These are phyloP conservation scores for Alternaria solani DNA, from an alignment of 2,329 filamentous ascomycete species.

Conservation along the genomic window DNA sequence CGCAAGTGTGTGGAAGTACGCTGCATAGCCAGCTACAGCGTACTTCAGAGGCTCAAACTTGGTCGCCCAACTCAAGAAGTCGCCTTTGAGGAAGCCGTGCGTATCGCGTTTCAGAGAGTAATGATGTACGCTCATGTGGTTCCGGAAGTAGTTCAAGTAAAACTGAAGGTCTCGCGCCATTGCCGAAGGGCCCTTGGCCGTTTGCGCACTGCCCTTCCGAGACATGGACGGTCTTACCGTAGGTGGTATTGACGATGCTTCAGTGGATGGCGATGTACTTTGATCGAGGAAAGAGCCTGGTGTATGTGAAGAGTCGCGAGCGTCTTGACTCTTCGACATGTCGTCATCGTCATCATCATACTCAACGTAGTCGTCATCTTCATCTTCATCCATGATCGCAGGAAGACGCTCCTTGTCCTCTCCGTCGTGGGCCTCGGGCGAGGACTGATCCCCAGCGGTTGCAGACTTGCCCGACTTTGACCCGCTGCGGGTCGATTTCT, in stretches of 20 bases:
- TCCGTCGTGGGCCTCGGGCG: constrained; percentile 59
- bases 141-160: constrained; percentile 79
- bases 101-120: constrained; percentile 79
- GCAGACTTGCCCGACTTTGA: constrained; percentile 55
- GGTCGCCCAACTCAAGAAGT: constrained; percentile 75
- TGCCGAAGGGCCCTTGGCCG: constrained; percentile 22
- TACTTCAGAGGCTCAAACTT: constrained; percentile 84
- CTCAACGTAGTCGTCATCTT: constrained; percentile 52
- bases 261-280: constrained; percentile 62
- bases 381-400: constrained; percentile 57
- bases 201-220: constrained; percentile 45
- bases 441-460: constrained; percentile 59
- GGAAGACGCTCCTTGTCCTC: constrained; percentile 53
- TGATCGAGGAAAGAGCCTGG: constrained; percentile 54
- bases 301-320: constrained; percentile 50
- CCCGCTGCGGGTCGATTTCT: constrained; percentile 57
- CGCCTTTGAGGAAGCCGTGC: constrained; percentile 75
- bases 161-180: constrained; percentile 75
- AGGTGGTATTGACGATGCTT: constrained; percentile 52
- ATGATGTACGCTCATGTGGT: constrained; percentile 81
- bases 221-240: constrained; percentile 42
- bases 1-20: constrained; percentile 81
- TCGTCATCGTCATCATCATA: constrained; percentile 35
- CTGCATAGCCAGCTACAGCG: constrained; percentile 85
- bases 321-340: constrained; percentile 32